Percentiles rank a stretch among this genome's conserved stretches.
These are phyloP conservation scores for Scedosporium boydii DNA, from an alignment of 2,329 filamentous ascomycete genomes.

Conservation along the genomic window DNA sequence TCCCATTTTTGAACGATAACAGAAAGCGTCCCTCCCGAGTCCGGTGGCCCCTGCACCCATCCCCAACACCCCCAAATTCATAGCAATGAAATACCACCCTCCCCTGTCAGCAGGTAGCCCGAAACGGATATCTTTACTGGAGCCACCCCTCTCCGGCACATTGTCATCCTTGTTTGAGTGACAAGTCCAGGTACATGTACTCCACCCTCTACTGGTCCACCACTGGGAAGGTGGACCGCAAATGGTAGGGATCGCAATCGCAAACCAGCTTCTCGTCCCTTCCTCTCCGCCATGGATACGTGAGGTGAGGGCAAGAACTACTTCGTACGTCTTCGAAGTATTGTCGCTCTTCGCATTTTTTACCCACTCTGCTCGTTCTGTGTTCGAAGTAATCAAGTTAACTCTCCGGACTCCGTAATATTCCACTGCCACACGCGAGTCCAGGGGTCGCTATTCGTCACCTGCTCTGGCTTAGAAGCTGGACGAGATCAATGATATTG, in stretches of 20 bases:
- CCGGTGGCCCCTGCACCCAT: slow-evolving; percentile 1
- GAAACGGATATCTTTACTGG: slow-evolving; percentile 2
- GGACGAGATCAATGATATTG: neutral
- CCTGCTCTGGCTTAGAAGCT: neutral
- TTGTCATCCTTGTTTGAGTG: neutral
- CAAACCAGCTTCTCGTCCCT: neutral
- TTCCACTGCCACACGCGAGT: neutral
- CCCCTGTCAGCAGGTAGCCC: slow-evolving; percentile 4
- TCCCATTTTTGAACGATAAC: neutral
- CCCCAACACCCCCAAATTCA: neutral
- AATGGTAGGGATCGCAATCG: neutral
- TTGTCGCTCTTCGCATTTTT: neutral
- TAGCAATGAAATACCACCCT: slow-evolving; percentile 5
- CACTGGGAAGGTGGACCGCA: neutral
- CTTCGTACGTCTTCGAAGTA: neutral
- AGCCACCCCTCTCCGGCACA: neutral
- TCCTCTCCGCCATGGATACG: neutral
- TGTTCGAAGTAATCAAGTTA: neutral
- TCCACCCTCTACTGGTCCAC: neutral
- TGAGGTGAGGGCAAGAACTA: neutral
- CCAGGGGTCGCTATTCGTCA: neutral
- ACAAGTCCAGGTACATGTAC: slow-evolving; percentile 1
- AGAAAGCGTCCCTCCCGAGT: neutral
- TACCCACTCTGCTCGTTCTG: neutral
- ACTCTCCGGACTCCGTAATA: neutral